phyloP scores from a whole-genome alignment of 1,284 basidiomycete species.

The Tylopilus sp. region DNA sequence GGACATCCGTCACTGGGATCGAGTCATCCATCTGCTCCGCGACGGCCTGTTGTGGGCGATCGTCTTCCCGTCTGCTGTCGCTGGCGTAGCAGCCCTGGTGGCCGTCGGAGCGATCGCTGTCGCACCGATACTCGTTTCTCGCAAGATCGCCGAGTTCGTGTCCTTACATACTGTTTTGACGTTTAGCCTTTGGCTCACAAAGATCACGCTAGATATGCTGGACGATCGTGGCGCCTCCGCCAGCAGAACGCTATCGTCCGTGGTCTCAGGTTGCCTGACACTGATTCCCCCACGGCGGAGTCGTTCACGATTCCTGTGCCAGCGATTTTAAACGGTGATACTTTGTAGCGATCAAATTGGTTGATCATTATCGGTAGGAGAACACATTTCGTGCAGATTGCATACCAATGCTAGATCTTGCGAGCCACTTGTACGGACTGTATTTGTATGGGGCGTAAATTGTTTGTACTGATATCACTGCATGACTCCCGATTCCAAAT shows the following conservation, averaged over 20 bases:
- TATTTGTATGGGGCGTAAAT: too few species aligned
- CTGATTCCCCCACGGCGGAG: background rate
- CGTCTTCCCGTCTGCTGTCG: background rate
- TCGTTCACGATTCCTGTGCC: background rate
- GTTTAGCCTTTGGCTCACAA: background rate
- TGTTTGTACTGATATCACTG: too few species aligned
- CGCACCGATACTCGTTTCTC: background rate
- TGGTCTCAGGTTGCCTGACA: slow-evolving; percentile 1
- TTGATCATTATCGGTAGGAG: background rate
- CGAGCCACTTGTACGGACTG: too few species aligned
- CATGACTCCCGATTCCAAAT: too few species aligned
- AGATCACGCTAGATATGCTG: background rate
- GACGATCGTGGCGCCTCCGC: background rate
- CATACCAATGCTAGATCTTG: background rate
- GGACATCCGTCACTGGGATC: slow-evolving; percentile 6
- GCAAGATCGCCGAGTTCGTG: slow-evolving; percentile 1
- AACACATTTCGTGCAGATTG: background rate
- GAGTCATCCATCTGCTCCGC: background rate
- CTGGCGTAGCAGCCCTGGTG: background rate
- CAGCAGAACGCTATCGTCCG: slow-evolving; percentile 1
- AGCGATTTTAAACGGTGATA: background rate
- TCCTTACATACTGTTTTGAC: too few species aligned
- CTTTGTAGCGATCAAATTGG: too few species aligned
- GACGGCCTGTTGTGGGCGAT: slow-evolving; percentile 3
- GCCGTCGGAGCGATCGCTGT: background rate